Percentiles rank a stretch among this genome's conserved stretches.
Conservation (phyloP, 2,329 filamentous ascomycete genomes). For the Paracamarosporium sp. region DNA sequence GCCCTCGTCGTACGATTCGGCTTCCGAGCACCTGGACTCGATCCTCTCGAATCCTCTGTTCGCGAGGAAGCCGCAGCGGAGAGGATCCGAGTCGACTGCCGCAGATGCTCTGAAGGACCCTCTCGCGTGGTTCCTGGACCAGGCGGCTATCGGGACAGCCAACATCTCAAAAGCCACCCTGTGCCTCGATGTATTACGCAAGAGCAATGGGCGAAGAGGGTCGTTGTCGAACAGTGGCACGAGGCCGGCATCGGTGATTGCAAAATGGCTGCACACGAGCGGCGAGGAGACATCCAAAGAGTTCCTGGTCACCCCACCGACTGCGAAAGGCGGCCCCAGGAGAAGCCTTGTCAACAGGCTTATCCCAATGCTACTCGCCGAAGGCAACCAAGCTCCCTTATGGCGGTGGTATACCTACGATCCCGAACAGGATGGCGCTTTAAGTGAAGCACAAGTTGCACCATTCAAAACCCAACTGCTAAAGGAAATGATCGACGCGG, state of each 20-base stretch:
- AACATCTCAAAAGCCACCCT: constrained; percentile 46
- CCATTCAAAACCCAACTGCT: constrained; percentile 31
- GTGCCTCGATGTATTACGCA: constrained; percentile 44
- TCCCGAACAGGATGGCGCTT: constrained; percentile 24
- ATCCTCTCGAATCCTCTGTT: constrained; percentile 61
- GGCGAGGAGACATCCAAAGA: constrained; percentile 33
- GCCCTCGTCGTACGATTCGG: constrained; percentile 46
- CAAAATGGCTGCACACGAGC: constrained; percentile 39
- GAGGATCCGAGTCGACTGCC: constrained; percentile 32
- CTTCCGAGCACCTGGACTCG: constrained; percentile 57
- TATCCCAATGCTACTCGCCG: constrained; percentile 27
- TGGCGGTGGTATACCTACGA: constrained; percentile 40
- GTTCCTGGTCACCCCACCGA: constrained; percentile 25
- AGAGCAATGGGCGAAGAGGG: constrained; percentile 2
- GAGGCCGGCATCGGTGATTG: constrained; percentile 27
- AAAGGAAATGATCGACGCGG: constrained; percentile 27
- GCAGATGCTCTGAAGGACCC: constrained; percentile 44
- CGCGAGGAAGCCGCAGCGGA: constrained; percentile 35
- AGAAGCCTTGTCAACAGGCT: constrained; percentile 24
- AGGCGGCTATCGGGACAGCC: constrained; percentile 47
- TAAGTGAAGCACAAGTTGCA: constrained; percentile 15
- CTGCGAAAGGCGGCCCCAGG: constrained; percentile 9
- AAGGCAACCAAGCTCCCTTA: constrained; percentile 25
- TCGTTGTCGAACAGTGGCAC: constrained; percentile 12
- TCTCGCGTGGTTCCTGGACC: constrained; percentile 49